Evolutionary conservation across 331 rosid species (phyloP).

Genomic region (Pyracantha coccinea): DNA sequence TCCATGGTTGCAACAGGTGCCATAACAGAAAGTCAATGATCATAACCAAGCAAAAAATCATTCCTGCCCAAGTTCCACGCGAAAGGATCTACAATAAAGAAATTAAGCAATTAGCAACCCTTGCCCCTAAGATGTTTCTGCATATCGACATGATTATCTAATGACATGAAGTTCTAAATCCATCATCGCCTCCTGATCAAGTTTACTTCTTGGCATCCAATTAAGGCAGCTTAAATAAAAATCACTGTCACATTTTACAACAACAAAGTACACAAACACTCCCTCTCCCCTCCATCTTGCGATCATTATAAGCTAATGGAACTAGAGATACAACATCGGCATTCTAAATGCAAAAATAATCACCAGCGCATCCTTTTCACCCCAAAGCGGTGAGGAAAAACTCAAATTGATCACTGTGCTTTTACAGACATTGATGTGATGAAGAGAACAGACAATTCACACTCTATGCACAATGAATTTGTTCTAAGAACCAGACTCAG

Average conservation of each 20-base stretch:
- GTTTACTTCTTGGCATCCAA: not conserved
- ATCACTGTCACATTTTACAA: not conserved
- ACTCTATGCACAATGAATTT: not conserved
- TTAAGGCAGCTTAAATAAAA: not conserved
- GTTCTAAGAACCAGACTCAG: not conserved
- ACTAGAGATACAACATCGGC: not conserved
- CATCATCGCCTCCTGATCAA: not conserved
- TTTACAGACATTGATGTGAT: not conserved
- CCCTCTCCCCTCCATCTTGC: not conserved
- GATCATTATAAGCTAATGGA: not conserved
- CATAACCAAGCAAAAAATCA: constrained; percentile 88
- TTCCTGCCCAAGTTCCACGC: constrained; percentile 89
- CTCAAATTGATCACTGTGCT: not conserved
- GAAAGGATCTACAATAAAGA: constrained; percentile 46
- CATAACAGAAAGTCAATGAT: constrained; percentile 68
- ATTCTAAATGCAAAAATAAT: not conserved
- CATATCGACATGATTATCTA: not conserved
- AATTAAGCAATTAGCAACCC: constrained; percentile 10
- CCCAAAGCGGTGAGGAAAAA: not conserved
- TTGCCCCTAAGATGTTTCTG: not conserved
- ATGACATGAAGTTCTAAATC: not conserved
- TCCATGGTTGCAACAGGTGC: constrained; percentile 65
- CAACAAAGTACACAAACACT: not conserved
- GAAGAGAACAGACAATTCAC: not conserved
- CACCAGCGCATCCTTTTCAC: not conserved